Evolutionary conservation across 768 basidiomycete species (phyloP).

Genomic region (Tricholoma saponaceum): DNA sequence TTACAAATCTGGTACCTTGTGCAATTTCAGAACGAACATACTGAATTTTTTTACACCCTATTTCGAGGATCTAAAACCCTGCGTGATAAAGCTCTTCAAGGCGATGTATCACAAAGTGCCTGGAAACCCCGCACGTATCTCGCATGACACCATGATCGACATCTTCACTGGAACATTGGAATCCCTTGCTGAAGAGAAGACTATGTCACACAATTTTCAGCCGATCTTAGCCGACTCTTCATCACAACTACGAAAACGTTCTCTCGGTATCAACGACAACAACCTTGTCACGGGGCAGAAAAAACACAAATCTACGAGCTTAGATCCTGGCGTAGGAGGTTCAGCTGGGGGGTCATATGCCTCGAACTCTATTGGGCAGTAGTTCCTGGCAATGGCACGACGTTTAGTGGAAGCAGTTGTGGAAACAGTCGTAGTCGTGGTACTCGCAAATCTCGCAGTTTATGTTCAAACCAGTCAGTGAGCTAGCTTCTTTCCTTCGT

Average conservation of each 20-base stretch:
- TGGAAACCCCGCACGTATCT: neutral
- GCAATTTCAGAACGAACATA: neutral
- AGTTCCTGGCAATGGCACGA: no score
- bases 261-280: neutral
- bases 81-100: neutral
- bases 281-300: no score
- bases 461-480: no score
- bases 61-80: neutral
- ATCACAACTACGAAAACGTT: neutral
- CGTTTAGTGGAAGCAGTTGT: no score
- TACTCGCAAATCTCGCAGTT: no score
- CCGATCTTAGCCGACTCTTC: neutral
- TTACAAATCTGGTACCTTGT: neutral
- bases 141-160: neutral
- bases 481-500: neutral
- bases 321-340: no score
- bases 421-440: no score
- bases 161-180: neutral
- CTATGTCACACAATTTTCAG: neutral
- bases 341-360: no score
- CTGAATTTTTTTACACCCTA: neutral
- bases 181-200: neutral
- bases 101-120: neutral
- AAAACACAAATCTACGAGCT: no score
- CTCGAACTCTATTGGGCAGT: no score